These are phyloP conservation scores for Amyloporia xantha DNA, from an alignment of 768 basidiomycete species.

Conservation along the genomic window DNA sequence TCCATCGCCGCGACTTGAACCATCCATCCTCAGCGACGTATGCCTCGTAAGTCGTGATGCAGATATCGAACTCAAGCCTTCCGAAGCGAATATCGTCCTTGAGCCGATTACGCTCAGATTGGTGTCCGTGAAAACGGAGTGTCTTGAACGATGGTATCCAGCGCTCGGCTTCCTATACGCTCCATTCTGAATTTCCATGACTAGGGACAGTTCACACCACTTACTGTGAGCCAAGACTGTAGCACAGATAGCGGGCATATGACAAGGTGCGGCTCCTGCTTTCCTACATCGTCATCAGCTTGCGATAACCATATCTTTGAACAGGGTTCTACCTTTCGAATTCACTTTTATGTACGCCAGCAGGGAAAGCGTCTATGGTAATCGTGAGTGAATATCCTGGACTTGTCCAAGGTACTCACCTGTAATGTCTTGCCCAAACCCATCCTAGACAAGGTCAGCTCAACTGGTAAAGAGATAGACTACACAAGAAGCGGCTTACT, in stretches of 20 bases:
- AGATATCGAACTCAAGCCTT: slow-evolving; percentile 36
- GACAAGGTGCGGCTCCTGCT: slow-evolving; percentile 58
- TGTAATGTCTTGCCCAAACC: slow-evolving; percentile 63
- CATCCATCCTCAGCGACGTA: slow-evolving; percentile 51
- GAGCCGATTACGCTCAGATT: slow-evolving; percentile 47
- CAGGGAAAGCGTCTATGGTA: slow-evolving; percentile 45
- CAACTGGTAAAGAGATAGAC: neutral
- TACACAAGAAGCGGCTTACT: slow-evolving; percentile 29
- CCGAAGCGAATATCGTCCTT: slow-evolving; percentile 36
- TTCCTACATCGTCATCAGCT: slow-evolving; percentile 20
- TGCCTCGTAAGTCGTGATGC: slow-evolving; percentile 64
- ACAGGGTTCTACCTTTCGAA: slow-evolving; percentile 32
- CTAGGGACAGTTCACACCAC: slow-evolving; percentile 6
- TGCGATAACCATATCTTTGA: neutral
- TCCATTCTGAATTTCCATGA: neutral
- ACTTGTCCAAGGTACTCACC: slow-evolving; percentile 21
- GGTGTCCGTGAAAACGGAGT: slow-evolving; percentile 57
- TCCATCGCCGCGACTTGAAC: slow-evolving; percentile 57
- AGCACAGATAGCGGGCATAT: slow-evolving; percentile 69
- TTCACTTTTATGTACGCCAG: slow-evolving; percentile 63
- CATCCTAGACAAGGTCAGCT: slow-evolving; percentile 34
- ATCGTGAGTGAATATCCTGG: neutral
- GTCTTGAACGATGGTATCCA: slow-evolving; percentile 48
- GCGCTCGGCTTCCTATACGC: slow-evolving; percentile 41
- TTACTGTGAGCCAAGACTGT: slow-evolving; percentile 49